Percentiles rank a stretch among this genome's conserved stretches.
Conservation (phyloP, 2,329 filamentous ascomycete genomes). For the Ophiocordyceps unilateralis region DNA sequence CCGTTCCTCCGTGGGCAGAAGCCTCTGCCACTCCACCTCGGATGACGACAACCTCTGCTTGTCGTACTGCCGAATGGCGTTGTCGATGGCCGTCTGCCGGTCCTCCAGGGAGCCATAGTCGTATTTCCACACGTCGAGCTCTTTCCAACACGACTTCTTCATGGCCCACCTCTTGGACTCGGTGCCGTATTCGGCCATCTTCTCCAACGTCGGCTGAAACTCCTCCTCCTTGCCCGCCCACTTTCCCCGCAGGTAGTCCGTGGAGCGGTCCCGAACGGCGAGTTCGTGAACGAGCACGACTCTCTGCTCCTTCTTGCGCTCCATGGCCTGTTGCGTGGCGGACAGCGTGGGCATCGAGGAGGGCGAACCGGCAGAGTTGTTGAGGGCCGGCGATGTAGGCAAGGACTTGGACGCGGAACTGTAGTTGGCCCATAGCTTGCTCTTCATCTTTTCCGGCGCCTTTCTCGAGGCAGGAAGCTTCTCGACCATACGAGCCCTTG, state of each 20-base stretch:
- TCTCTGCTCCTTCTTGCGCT: conserved; percentile 35
- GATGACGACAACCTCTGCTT: conserved; percentile 36
- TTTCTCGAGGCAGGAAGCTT: conserved; percentile 16
- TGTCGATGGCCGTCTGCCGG: conserved; percentile 42
- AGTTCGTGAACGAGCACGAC: conserved; percentile 42
- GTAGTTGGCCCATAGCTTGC: conserved; percentile 23
- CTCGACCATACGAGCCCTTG: conserved; percentile 17
- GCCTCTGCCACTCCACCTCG: conserved; percentile 42
- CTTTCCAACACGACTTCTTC: conserved; percentile 41
- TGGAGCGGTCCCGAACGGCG: conserved; percentile 33
- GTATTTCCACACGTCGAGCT: conserved; percentile 47
- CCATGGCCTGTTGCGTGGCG: conserved; percentile 31
- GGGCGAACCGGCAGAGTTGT: conserved; percentile 36
- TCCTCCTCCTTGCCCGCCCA: conserved; percentile 37
- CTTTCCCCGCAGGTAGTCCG: conserved; percentile 29
- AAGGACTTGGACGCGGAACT: conserved; percentile 20
- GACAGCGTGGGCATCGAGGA: conserved; percentile 29
- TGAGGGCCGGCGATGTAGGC: conserved; percentile 38
- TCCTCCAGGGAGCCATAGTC: conserved; percentile 35
- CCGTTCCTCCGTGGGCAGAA: conserved; percentile 39
- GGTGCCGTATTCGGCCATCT: conserved; percentile 36
- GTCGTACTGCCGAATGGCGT: conserved; percentile 42
- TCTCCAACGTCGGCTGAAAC: conserved; percentile 34
- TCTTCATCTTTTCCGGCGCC: conserved; percentile 20
- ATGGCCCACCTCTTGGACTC: conserved; percentile 34